phyloP scores from a whole-genome alignment of 352 stramenopile species.

The Phytophthora vignae region DNA sequence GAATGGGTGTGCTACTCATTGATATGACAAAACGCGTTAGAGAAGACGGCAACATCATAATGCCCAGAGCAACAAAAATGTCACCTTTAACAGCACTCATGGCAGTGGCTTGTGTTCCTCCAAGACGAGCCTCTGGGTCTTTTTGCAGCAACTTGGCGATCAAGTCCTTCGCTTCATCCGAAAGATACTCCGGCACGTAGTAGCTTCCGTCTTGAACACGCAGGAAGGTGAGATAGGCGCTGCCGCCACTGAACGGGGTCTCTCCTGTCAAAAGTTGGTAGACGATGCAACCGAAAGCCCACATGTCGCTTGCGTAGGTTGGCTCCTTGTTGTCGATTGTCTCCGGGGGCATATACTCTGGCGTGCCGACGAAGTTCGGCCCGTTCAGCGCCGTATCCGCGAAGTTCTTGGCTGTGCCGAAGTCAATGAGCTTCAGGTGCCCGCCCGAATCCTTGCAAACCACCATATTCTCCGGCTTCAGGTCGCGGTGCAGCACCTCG shows the following conservation, averaged over 20 bases:
- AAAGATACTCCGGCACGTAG: conserved; percentile 70
- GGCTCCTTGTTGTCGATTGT: conserved; percentile 86
- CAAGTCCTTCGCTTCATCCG: conserved; percentile 64
- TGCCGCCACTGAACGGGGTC: conserved; percentile 81
- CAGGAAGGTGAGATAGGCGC: conserved; percentile 83
- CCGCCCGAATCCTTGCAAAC: conserved; percentile 59
- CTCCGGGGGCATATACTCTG: conserved; percentile 90
- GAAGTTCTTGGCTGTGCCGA: conserved; percentile 86
- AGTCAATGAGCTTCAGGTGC: conserved; percentile 85
- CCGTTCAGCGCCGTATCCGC: conserved; percentile 66
- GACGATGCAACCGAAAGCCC: conserved; percentile 81
- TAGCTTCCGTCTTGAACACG: conserved; percentile 72
- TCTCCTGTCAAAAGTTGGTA: conserved; percentile 84
- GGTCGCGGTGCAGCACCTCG: conserved; percentile 93
- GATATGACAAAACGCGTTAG: conserved; percentile 8
- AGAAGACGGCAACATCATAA: not conserved
- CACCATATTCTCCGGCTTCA: conserved; percentile 98
- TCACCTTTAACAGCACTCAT: conserved; percentile 76
- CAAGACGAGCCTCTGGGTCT: conserved; percentile 47
- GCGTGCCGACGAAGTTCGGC: conserved; percentile 90
- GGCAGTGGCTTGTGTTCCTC: conserved; percentile 28
- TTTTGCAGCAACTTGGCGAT: conserved; percentile 65
- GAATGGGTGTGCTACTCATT: conserved; percentile 69
- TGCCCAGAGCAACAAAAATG: not conserved
- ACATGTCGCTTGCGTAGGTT: conserved; percentile 69